Evolutionary conservation across 2,329 filamentous ascomycete species (phyloP).

Genomic region (Fusarium dimerum): DNA sequence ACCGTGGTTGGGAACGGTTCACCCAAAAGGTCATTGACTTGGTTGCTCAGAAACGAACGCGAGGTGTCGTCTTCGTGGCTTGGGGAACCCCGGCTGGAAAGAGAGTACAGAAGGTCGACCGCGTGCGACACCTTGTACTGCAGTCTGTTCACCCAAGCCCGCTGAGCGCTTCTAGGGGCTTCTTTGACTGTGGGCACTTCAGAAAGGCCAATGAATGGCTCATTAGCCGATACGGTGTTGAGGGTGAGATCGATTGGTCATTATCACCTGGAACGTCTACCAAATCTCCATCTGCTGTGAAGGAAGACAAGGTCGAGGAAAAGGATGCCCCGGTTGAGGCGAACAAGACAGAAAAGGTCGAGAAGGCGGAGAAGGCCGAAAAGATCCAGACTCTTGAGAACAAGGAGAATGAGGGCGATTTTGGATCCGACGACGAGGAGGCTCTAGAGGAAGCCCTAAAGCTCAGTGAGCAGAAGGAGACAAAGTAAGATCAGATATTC

Average conservation of each 20-base stretch:
- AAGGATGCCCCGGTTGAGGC: slow-evolving; percentile 26
- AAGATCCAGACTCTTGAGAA: slow-evolving; percentile 15
- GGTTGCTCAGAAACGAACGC: slow-evolving; percentile 72
- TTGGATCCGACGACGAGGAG: slow-evolving; percentile 36
- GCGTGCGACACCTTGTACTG: slow-evolving; percentile 75
- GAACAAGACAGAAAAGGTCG: slow-evolving; percentile 30
- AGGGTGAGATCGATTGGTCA: slow-evolving; percentile 84
- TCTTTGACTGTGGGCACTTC: slow-evolving; percentile 83
- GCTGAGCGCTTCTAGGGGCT: slow-evolving; percentile 80
- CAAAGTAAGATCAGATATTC: slow-evolving; percentile 15
- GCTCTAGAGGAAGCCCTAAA: slow-evolving; percentile 39
- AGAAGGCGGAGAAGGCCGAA: slow-evolving; percentile 19
- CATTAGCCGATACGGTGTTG: slow-evolving; percentile 72
- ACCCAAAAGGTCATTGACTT: slow-evolving; percentile 91
- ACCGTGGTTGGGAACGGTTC: slow-evolving; percentile 89
- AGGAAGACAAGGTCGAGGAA: slow-evolving; percentile 18
- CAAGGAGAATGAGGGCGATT: slow-evolving; percentile 34
- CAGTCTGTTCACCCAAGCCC: slow-evolving; percentile 91
- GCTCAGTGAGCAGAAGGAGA: slow-evolving; percentile 32
- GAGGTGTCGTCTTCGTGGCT: slow-evolving; percentile 90
- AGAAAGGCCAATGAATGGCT: slow-evolving; percentile 85
- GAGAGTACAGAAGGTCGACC: slow-evolving; percentile 73
- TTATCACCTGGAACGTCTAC: slow-evolving; percentile 43
- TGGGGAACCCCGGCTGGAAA: slow-evolving; percentile 88
- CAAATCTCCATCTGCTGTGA: slow-evolving; percentile 27